Base-by-base conservation (phyloP, 768 basidiomycete genomes). In the Rhodocollybia butyracea region DNA sequence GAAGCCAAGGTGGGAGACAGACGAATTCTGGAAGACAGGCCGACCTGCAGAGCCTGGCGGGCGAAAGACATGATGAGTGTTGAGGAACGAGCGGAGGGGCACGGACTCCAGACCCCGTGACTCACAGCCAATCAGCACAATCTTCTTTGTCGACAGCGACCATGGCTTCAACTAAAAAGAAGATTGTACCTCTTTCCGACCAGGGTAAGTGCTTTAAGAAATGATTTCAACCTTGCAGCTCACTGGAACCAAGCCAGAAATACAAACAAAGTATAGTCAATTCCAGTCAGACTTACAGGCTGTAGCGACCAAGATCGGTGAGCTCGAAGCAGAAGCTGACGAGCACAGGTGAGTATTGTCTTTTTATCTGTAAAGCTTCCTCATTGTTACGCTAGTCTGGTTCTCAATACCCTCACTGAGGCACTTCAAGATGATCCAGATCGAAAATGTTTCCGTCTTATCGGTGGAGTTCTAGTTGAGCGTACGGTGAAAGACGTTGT, bases 391-490 rank as follows among this genome's bases (percentile, higher is more conserved):
- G 2, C 39, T 52, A 98, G 95, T 39, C 77, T 99, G 15, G 97
- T 99, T 8, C 79, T 98, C 36, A 79, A 81, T 3, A 98, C 97
- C 1, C 73, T 99, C 32, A 82, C 88, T 60, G 94, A 98, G 60
- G 85, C 86, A 10, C 73, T 93, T 36, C 77, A 75, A n/a, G 82
- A 85, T 56, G 90, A 95, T 56, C 94, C 96, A 17, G 81, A 86
- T 70, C 86, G 97, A 55, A 94, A 93, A 75, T 98, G 97, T 72
- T 99, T 98, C 75, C 86, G 96, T 51, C 78, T 98, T 61, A 89
- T 99, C 60, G 97, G 97, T 5, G 96, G 96, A 27, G 88, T 97
- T 5, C 80, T 99, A 15, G 96, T 98, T 27, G 94, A 98, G 68
- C 81, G 95, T 45, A 98, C 95, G 2, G 97, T 98, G 43, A 86